Conservation (phyloP, 106 monocot genomes). For the Dioscorea zingiberensis region DNA sequence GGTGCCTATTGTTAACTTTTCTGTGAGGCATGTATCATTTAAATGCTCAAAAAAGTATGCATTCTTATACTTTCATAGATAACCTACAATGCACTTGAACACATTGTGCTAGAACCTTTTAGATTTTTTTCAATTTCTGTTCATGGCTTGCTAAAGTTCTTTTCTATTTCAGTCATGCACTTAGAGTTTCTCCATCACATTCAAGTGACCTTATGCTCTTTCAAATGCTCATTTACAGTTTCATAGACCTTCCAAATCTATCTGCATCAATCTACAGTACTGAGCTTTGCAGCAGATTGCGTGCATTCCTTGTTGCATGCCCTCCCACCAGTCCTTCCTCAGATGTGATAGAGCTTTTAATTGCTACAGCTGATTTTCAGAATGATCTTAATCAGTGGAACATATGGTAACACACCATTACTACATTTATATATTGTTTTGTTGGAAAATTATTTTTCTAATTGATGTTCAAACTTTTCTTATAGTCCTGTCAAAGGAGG, state of each 20-base stretch:
- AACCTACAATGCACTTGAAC: too few relatives aligned
- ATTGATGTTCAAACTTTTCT: neutral
- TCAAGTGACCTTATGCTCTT: neutral
- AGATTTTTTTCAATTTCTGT: too few relatives aligned
- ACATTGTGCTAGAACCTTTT: too few relatives aligned
- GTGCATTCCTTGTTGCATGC: constrained; percentile 84
- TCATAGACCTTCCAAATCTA: constrained; percentile 86
- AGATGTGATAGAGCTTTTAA: constrained; percentile 83
- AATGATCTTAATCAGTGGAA: constrained; percentile 90
- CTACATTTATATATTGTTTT: neutral
- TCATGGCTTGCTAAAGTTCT: too few relatives aligned
- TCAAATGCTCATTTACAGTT: constrained; percentile 27
- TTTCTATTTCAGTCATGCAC: too few relatives aligned
- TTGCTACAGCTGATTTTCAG: constrained; percentile 88
- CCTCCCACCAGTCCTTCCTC: constrained; percentile 78
- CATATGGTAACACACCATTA: constrained; percentile 46
- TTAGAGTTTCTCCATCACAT: too few relatives aligned
- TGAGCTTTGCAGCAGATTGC: constrained; percentile 78
- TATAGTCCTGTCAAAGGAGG: constrained; percentile 84
- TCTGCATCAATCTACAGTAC: constrained; percentile 81
- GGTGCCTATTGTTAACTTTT: too few relatives aligned
- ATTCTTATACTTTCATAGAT: too few relatives aligned
- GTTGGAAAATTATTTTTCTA: neutral
- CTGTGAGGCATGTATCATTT: too few relatives aligned
- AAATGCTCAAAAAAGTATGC: too few relatives aligned